Evolutionary conservation across 371 early-diverging fungal genomes (phyloP).

Genomic region (Umbelopsis sp.): DNA sequence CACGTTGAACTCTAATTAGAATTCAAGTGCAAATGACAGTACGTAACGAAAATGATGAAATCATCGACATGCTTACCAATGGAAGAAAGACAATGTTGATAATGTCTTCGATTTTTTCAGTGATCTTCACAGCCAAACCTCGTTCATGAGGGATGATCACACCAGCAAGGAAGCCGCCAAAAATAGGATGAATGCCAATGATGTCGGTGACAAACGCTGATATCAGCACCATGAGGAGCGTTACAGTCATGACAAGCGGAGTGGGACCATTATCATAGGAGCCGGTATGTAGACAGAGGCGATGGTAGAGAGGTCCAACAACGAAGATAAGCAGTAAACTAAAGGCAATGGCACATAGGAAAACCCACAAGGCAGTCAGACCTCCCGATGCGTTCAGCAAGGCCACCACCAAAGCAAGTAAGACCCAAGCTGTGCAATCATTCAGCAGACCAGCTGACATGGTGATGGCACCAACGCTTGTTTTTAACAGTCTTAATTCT

Average conservation of each 20-base stretch:
- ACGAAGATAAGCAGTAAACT: slow-evolving; percentile 61
- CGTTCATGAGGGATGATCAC: slow-evolving; percentile 87
- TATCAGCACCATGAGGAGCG: slow-evolving; percentile 61
- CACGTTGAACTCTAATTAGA: background rate
- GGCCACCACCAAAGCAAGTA: slow-evolving; percentile 81
- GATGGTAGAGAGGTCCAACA: slow-evolving; percentile 59
- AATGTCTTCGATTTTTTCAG: slow-evolving; percentile 93
- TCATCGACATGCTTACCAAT: slow-evolving; percentile 51
- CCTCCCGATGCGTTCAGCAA: slow-evolving; percentile 68
- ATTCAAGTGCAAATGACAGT: background rate
- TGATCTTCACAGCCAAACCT: slow-evolving; percentile 85
- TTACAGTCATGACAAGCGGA: slow-evolving; percentile 69
- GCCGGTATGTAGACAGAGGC: slow-evolving; percentile 46
- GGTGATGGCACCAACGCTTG: slow-evolving; percentile 81
- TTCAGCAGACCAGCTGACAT: slow-evolving; percentile 89
- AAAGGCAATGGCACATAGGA: slow-evolving; percentile 67
- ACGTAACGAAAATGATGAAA: background rate
- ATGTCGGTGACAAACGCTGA: slow-evolving; percentile 84
- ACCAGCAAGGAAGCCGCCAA: slow-evolving; percentile 91
- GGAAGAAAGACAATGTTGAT: slow-evolving; percentile 87
- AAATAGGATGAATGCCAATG: slow-evolving; percentile 91
- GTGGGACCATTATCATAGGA: slow-evolving; percentile 65
- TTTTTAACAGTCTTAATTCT: slow-evolving; percentile 80
- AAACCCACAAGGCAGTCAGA: slow-evolving; percentile 72
- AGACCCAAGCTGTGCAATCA: slow-evolving; percentile 87